Conservation (phyloP, 1,284 basidiomycete species). For the Phlebopus sp. region DNA sequence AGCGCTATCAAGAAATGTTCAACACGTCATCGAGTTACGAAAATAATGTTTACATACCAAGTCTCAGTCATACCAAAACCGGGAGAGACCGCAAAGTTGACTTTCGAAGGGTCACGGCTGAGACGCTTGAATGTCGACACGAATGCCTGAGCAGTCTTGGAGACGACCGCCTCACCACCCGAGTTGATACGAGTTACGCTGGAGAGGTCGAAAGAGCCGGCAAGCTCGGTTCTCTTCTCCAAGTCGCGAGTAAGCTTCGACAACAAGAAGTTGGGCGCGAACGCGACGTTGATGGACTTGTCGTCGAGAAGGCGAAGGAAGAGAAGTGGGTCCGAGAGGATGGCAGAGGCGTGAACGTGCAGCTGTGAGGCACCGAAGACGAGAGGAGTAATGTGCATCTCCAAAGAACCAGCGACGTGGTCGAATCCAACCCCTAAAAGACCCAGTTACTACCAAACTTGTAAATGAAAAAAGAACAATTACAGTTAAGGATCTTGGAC, state of each 20-base stretch:
- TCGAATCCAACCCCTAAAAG: conserved; percentile 27
- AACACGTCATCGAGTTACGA: not conserved
- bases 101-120: conserved; percentile 19
- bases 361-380: conserved; percentile 12
- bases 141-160: conserved; percentile 32
- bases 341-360: conserved; percentile 14
- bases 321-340: conserved; percentile 14
- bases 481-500: conserved; percentile 13
- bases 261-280: conserved; percentile 38
- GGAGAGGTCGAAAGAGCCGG: conserved; percentile 6
- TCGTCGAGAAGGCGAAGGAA: conserved; percentile 14
- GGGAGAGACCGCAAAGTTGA: conserved; percentile 21
- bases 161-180: conserved; percentile 36
- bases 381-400: conserved; percentile 15
- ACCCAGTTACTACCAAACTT: not conserved
- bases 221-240: not conserved
- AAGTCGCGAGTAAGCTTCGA: conserved; percentile 31
- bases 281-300: conserved; percentile 17
- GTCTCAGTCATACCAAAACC: conserved; percentile 19
- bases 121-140: conserved; percentile 28
- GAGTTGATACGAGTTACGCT: conserved; percentile 3
- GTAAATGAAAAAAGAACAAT: not conserved
- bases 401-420: conserved; percentile 28
- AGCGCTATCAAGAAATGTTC: conserved; percentile 11
- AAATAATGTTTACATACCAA: conserved; percentile 31